Evolutionary conservation across 306 rosid species (phyloP), one percentile per base, ranked within the genome.

Genomic region (Citrullus colocynthis): DNA sequence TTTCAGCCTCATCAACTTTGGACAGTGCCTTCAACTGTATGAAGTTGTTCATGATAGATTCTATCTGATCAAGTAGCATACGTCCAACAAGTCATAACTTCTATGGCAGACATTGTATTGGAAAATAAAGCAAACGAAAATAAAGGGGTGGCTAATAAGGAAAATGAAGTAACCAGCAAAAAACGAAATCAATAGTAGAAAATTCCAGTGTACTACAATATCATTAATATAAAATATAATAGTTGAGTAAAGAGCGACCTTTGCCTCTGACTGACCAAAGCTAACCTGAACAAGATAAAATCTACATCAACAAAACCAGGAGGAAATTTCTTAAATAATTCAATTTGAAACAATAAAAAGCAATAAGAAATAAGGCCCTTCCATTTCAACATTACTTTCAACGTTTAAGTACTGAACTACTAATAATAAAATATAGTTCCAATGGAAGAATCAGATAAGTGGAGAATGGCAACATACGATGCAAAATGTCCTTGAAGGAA

Each of bases 401-500:
- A 24, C 28, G 28, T 24, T 24, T 24, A 24, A 20, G 48, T 70
- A 18, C 52, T 13, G 30, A 70, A 39, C 37, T 70, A 14, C 10
- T 42, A 70, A 45, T 44, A 45, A 70, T 13, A 65, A 69, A 0
- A 70, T 6, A 20, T 36, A 1, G 75, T 21, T 42, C 30, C 34
- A 42, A 18, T 21, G 5, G 4, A 42, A 13, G 16, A 21, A 44
- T 44, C 51, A 44, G 32, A 20, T 20, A 32, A 55, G 80, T 71
- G 77, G 78, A 82, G 85, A 83, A 39, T 20, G 83, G 75, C 52
- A 61, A 82, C 98, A 30, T 92, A 94, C 99, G 81, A 95, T 71
- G 76, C 97, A 92, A 87, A 95, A 95, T 9, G 99, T 92, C 85
- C 92, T 87, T 80, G 97, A 90, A 67, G 99, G 97, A 85, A 95